Base-by-base conservation (phyloP, 2,329 filamentous ascomycete genomes). In the Aureobasidium uvarum region DNA sequence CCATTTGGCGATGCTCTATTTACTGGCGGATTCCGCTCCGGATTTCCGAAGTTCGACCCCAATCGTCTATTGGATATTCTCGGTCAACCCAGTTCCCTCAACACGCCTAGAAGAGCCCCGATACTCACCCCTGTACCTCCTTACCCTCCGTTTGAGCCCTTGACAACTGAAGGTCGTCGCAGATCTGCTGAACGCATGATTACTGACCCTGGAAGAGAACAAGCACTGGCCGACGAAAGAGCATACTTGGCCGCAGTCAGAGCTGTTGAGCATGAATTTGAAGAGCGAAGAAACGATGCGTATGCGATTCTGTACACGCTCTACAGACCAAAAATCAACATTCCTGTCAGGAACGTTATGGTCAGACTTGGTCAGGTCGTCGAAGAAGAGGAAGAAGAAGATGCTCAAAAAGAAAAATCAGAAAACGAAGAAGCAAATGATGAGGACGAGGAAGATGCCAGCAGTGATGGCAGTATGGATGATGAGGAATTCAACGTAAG, bases 401-500 rank as follows among this genome's bases (percentile, higher is more conserved):
- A n/a, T n/a, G n/a, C n/a, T n/a, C n/a, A n/a, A n/a, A n/a, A n/a
- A 31, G 36, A 18, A 11, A 33, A 20, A 7, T 0, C 6, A 7
- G 54, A 58, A 31, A 8, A 16, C 18, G 23, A 13, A 18, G 14
- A 38, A 14, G 36, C 25, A 4, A 25, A 16, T 33, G 20, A n/a
- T 5, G 20, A 38, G 13, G n/a, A 16, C 10, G 18, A 23, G 20
- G 36, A 23, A 5, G 54, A 56, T 38, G 54, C 31, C 5, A 36
- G 41, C 2, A 46, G 41, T 46, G 55, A 46, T 31, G 43, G 28
- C 10, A 46, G 41, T 36, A 16, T 59, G 28, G n/a, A 18, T 23
- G 25, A 33, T 38, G 55, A 46, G 14, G 55, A 59, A n/a, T 46
- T 31, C 4, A 46, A 33, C 11, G 55, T 59, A 33, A 46, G 55